A percentile compares a stretch with the other conserved stretches of the same genome.
Evolutionary conservation across 176 grass and related monocot genomes (phyloP).

Genomic region (Eremochloa ophiuroides): DNA sequence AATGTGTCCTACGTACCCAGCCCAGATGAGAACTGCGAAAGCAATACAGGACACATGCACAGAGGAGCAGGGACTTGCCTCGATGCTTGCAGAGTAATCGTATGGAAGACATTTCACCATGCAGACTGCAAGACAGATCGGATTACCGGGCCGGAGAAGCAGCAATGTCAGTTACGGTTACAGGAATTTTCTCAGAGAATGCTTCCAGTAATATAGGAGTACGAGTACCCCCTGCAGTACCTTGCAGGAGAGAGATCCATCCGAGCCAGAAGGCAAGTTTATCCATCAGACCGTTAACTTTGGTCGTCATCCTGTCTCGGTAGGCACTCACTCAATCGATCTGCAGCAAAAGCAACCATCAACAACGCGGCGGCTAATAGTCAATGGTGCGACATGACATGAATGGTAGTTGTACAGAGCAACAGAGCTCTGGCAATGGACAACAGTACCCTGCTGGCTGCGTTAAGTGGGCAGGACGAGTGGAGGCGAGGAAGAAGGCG

Average conservation of each 20-base stretch:
- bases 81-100: constrained; percentile 65
- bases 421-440: background rate
- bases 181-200: background rate
- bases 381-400: too few relatives aligned
- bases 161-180: background rate
- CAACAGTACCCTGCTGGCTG: too few relatives aligned
- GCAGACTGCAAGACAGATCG: constrained; percentile 4
- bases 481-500: background rate
- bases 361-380: too few relatives aligned
- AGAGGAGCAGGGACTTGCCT: constrained; percentile 34
- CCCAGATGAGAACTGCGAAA: too few relatives aligned
- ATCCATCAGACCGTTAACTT: background rate
- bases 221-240: constrained; percentile 15
- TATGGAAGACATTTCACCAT: constrained; percentile 45
- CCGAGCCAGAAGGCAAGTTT: constrained; percentile 27
- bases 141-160: too few relatives aligned
- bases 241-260: constrained; percentile 38
- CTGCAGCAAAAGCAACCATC: background rate
- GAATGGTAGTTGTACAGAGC: background rate
- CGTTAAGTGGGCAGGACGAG: too few relatives aligned
- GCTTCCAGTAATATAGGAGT: background rate
- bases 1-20: too few relatives aligned
- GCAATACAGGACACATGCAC: background rate
- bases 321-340: background rate
- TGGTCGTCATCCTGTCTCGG: background rate